These are phyloP conservation scores for Rhypophila decipiens DNA, from an alignment of 495 filamentous ascomycete genomes.

Conservation along the genomic window DNA sequence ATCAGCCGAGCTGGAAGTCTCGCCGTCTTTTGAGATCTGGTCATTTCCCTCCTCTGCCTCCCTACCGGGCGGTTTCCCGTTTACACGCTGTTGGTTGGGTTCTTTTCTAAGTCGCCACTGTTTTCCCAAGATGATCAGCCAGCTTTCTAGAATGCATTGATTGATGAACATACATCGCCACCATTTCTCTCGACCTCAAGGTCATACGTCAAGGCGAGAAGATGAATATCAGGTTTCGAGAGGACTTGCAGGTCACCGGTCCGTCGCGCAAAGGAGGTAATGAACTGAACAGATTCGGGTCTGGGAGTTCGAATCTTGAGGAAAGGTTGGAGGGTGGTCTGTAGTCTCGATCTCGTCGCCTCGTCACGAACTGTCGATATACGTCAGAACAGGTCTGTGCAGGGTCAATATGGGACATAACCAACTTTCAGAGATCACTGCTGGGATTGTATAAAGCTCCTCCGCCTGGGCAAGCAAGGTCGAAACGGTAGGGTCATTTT, in stretches of 20 bases:
- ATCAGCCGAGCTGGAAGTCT: slow-evolving; percentile 27
- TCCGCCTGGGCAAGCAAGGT: slow-evolving; percentile 70
- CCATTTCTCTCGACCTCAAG: slow-evolving; percentile 77
- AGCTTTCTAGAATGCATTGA: neutral
- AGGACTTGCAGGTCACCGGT: slow-evolving; percentile 87
- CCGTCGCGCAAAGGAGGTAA: slow-evolving; percentile 80
- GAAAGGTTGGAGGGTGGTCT: slow-evolving; percentile 79
- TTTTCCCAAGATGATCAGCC: too few relatives aligned
- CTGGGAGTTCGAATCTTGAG: slow-evolving; percentile 66
- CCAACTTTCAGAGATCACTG: slow-evolving; percentile 80
- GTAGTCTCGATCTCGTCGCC: slow-evolving; percentile 69
- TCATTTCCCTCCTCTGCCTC: slow-evolving; percentile 4
- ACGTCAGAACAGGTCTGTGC: neutral
- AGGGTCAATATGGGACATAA: too few relatives aligned
- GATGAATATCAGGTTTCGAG: slow-evolving; percentile 78
- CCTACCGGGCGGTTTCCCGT: slow-evolving; percentile 57
- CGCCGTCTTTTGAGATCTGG: slow-evolving; percentile 3
- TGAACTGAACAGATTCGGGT: slow-evolving; percentile 65
- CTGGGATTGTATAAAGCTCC: slow-evolving; percentile 75
- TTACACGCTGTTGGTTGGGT: slow-evolving; percentile 69
- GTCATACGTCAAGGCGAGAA: slow-evolving; percentile 88
- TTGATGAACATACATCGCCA: slow-evolving; percentile 39
- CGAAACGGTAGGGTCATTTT: slow-evolving; percentile 75
- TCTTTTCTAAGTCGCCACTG: slow-evolving; percentile 71
- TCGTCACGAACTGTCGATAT: slow-evolving; percentile 50